Base-by-base conservation (phyloP, 2,329 filamentous ascomycete species). In the Penicillium expansum region DNA sequence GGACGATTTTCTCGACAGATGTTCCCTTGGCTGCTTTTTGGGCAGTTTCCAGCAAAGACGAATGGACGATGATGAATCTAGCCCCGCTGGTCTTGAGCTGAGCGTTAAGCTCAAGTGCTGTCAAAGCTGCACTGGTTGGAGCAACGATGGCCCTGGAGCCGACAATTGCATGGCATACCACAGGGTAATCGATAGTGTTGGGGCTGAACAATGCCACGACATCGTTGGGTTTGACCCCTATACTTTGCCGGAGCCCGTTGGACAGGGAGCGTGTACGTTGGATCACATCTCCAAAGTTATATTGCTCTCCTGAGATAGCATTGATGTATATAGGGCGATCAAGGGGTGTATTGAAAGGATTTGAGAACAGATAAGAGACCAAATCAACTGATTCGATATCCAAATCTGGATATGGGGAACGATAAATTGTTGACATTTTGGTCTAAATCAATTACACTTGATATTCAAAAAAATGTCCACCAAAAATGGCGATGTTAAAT, bases 191-290 rank as follows among this genome's bases (percentile, higher is more conserved):
- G 30, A 64, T 64, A 4, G 56, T 55, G 20, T 65, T 65, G 16
- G 60, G 63, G 18, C 63, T 63, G 49, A 65, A 62, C 16, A 65
- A 41, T 11, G 62, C 60, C 2, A 65, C 58, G 1, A 64, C 55
- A 38, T 65, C 60, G 18, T 62, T 50, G 2, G 55, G 30, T 22
- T 52, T 44, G 5, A 64, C 18, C 6, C 49, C 61, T 37, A 64
- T 57, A 13, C n/a, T 57, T 32, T 63, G 55, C 8, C 57, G 59
- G 14, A 66, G 56, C 0, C 62, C 63, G n/a, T 58, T 56, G 32
- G 62, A 45, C 14, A 65, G 44, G 7, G 62, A 63, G 14, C 52
- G 52, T 1, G 51, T 61, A 35, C 63, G 63, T 37, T 62, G 58
- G 0, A 57, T 38, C 13, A 64, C 60, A 39, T 65, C 55, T 11